Base-by-base conservation (phyloP, 768 basidiomycete species). In the Kwoniella bestiolae region DNA sequence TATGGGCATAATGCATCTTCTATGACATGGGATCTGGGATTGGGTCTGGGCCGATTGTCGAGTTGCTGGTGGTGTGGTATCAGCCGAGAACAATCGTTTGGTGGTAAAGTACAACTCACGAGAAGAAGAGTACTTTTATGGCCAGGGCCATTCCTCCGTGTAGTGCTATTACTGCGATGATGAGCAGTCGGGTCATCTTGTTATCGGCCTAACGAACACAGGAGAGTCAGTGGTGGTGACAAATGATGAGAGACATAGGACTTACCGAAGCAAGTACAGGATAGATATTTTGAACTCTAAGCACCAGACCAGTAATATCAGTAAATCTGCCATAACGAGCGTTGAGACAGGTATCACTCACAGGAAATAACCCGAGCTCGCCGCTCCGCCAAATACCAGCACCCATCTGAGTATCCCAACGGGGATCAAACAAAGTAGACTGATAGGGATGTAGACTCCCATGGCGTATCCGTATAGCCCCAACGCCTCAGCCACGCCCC, bases 281-380 rank as follows among this genome's bases (percentile, higher is more conserved):
- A 72, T 96, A 98, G 50, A 96, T 86, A 74, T 82, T 83, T n/a
- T 68, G 71, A 12, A 78, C 63, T 25, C 75, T 79, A 12, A 84
- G 29, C 23, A 77, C 80, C 38, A 4, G 8, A 6, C 38, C n/a
- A n/a, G n/a, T n/a, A n/a, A n/a, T n/a, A n/a, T n/a, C n/a, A n/a
- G n/a, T n/a, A n/a, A n/a, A n/a, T n/a, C n/a, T n/a, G n/a, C n/a
- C n/a, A n/a, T n/a, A n/a, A n/a, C n/a, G n/a, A n/a, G n/a, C n/a
- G n/a, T n/a, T n/a, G n/a, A n/a, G n/a, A n/a, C n/a, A n/a, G n/a
- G n/a, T n/a, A 84, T 29, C 21, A 77, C 80, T 70, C 62, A 82
- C 81, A 99, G 85, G 85, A 94, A 98, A 83, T 87, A 92, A 2
- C 93, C 92, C 6, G 95, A 97, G 21, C 92, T 82, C 1, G 83